Evolutionary conservation across 768 basidiomycete genomes (phyloP).

Genomic region (Boletus tylopilopsis): DNA sequence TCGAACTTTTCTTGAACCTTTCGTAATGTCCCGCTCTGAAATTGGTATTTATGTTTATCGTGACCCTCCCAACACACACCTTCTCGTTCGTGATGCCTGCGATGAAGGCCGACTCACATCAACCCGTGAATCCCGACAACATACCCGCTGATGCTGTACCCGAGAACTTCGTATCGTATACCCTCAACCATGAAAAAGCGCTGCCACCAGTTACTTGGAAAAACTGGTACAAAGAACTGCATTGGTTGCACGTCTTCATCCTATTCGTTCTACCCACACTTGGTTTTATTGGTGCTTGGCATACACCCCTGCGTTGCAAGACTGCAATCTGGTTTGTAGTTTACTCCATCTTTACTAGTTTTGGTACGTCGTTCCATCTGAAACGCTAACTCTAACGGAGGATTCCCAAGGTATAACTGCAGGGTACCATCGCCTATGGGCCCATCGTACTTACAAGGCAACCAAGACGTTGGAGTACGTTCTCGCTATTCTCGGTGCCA

Average conservation of each 20-base stretch:
- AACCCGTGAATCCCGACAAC: conserved; percentile 1
- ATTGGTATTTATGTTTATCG: no score
- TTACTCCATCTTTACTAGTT: conserved; percentile 66
- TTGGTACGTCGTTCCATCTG: conserved; percentile 44
- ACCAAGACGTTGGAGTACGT: conserved; percentile 77
- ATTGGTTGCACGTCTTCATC: conserved; percentile 7
- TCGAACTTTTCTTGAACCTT: no score
- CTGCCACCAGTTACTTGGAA: conserved; percentile 10
- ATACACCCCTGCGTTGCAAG: conserved; percentile 1
- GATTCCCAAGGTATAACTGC: conserved; percentile 60
- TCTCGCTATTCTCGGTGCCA: conserved; percentile 79
- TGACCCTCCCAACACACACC: no score
- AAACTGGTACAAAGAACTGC: conserved; percentile 9
- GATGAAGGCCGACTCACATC: neutral
- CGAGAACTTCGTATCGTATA: conserved; percentile 10
- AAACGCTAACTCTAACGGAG: neutral
- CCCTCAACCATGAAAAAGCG: conserved; percentile 4
- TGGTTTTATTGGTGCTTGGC: neutral
- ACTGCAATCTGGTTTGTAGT: conserved; percentile 3
- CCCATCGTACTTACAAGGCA: conserved; percentile 91
- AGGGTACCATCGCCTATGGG: conserved; percentile 94
- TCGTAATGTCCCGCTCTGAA: no score
- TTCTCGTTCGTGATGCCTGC: neutral
- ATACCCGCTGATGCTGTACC: conserved; percentile 3
- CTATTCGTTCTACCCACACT: conserved; percentile 1